Percentiles rank a stretch among this genome's conserved stretches.
These are phyloP conservation scores for Pseudocercospora macadamiae DNA, from an alignment of 2,329 filamentous ascomycete genomes.

Conservation along the genomic window DNA sequence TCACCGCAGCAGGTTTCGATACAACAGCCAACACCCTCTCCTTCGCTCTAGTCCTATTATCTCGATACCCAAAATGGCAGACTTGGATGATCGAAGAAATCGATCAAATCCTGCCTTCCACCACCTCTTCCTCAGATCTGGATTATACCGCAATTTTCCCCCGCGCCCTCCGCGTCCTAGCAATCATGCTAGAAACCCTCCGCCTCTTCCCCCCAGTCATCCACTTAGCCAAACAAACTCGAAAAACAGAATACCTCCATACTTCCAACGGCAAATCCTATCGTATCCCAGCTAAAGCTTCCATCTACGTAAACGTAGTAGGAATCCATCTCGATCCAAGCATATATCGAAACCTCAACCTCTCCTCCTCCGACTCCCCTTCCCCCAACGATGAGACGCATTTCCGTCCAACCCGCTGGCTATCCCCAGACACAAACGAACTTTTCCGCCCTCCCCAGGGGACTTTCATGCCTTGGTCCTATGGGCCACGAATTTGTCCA, in stretches of 20 bases:
- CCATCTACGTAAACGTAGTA: conserved; percentile 42
- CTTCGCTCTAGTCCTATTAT: conserved; percentile 53
- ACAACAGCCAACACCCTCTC: conserved; percentile 56
- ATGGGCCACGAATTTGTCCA: conserved; percentile 55
- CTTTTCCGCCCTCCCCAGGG: conserved; percentile 45
- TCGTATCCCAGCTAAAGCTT: conserved; percentile 39
- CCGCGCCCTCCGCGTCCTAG: conserved; percentile 47
- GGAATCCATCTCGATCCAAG: conserved; percentile 34
- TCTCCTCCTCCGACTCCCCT: conserved; percentile 1
- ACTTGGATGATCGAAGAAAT: conserved; percentile 58
- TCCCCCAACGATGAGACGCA: conserved; percentile 35
- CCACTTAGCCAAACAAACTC: conserved; percentile 43
- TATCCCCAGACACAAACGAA: conserved; percentile 32
- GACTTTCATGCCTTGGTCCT: conserved; percentile 53
- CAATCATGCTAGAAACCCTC: conserved; percentile 56
- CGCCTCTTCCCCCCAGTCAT: conserved; percentile 45
- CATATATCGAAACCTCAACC: conserved; percentile 32
- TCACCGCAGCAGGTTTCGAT: conserved; percentile 53
- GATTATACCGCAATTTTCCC: conserved; percentile 52
- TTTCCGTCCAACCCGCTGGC: conserved; percentile 48
- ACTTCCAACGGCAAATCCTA: conserved; percentile 31
- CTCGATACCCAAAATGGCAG: conserved; percentile 53
- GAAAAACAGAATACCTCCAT: conserved; percentile 36
- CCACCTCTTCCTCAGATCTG: conserved; percentile 30
- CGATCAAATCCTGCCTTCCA: conserved; percentile 38